Evolutionary conservation across 2,329 filamentous ascomycete genomes (phyloP).

Genomic region (Penicillium olsonii): DNA sequence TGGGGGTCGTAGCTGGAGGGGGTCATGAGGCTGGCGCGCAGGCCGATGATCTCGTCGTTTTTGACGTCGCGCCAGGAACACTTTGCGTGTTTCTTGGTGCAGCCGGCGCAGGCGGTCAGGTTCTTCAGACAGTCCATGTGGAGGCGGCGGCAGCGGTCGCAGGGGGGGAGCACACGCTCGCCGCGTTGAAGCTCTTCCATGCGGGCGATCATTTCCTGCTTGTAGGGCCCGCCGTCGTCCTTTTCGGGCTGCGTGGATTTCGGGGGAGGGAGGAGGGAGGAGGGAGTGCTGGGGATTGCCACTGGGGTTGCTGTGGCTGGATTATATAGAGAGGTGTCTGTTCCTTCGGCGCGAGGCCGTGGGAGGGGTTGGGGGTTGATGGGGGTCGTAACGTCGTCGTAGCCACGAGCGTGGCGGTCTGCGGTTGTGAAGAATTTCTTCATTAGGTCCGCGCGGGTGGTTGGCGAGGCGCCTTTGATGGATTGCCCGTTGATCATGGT

Average conservation of each 20-base stretch:
- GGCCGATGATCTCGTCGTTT: slow-evolving; percentile 62
- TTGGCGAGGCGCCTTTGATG: slow-evolving; percentile 57
- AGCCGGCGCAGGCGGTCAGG: slow-evolving; percentile 80
- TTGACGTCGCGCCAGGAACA: slow-evolving; percentile 83
- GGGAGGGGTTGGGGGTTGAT: slow-evolving; percentile 31
- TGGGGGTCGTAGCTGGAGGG: background rate
- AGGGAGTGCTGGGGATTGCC: slow-evolving; percentile 57
- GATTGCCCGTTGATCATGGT: slow-evolving; percentile 51
- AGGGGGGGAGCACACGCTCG: slow-evolving; percentile 75
- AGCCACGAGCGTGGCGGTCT: slow-evolving; percentile 52
- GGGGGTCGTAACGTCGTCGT: slow-evolving; percentile 31
- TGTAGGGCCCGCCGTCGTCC: slow-evolving; percentile 61
- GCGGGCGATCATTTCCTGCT: slow-evolving; percentile 68
- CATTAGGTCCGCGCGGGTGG: slow-evolving; percentile 61
- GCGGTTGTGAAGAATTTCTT: slow-evolving; percentile 64
- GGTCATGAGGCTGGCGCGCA: slow-evolving; percentile 13
- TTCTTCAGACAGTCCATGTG: slow-evolving; percentile 84
- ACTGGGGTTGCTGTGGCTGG: slow-evolving; percentile 49
- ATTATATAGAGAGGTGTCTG: slow-evolving; percentile 44
- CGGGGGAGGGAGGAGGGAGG: slow-evolving; percentile 52
- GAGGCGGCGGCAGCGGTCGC: slow-evolving; percentile 77
- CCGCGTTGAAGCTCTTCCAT: slow-evolving; percentile 76
- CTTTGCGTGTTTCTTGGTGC: slow-evolving; percentile 87
- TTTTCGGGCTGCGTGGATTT: slow-evolving; percentile 51
- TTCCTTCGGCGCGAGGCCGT: slow-evolving; percentile 35